phyloP scores from a whole-genome alignment of 129 eudicot genomes.

The carrot (Daucus carota) region DNA sequence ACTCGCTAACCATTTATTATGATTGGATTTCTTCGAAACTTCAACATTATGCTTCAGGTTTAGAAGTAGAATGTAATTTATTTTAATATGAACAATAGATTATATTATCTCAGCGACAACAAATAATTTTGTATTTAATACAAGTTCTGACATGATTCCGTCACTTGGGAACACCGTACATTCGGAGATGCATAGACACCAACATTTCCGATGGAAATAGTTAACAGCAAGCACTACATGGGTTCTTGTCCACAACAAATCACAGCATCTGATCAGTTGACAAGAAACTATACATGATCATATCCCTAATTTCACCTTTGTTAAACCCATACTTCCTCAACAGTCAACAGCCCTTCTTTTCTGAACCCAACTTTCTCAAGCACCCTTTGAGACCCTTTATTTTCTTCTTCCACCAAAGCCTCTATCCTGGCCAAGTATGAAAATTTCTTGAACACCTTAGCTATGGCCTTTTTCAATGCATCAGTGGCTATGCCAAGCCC shows the following conservation, averaged over 20 bases:
- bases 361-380: constrained; percentile 53
- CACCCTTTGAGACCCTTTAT: constrained; percentile 55
- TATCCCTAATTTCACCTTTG: constrained; percentile 36
- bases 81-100: no score
- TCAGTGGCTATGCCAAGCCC: constrained; percentile 47
- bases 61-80: no score
- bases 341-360: constrained; percentile 57
- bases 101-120: no score
- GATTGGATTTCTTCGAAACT: no score
- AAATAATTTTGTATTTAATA: no score
- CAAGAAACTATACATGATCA: constrained; percentile 31
- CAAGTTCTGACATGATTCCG: no score
- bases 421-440: constrained; percentile 51
- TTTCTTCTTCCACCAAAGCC: constrained; percentile 55
- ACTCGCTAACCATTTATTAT: no score
- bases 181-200: no score
- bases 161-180: no score
- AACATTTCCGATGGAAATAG: no score
- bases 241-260: background rate
- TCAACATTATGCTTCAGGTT: no score
- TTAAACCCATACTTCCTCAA: constrained; percentile 62
- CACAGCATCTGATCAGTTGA: constrained; percentile 12
- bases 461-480: constrained; percentile 45
- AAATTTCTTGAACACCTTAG: constrained; percentile 32
- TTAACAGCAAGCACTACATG: no score